Percentiles rank a stretch among this genome's conserved stretches.
phyloP scores from a whole-genome alignment of 1,284 basidiomycete genomes.

The Tetrapyrgos nigripes region DNA sequence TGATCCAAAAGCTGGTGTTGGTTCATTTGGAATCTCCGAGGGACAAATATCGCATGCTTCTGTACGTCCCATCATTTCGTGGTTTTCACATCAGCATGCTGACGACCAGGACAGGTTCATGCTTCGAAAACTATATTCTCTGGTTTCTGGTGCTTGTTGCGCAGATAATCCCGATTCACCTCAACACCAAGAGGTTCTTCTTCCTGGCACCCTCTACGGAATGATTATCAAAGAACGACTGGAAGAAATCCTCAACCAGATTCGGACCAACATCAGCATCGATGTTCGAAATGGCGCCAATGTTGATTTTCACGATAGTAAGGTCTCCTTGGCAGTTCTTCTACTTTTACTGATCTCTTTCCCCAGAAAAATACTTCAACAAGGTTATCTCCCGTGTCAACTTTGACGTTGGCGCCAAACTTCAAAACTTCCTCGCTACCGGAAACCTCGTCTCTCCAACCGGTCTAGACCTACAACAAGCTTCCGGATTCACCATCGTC shows the following conservation, averaged over 20 bases:
- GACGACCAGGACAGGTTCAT: slow-evolving; percentile 74
- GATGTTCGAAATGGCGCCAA: slow-evolving; percentile 81
- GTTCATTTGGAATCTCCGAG: slow-evolving; percentile 91
- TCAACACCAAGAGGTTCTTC: slow-evolving; percentile 97
- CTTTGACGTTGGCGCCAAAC: slow-evolving; percentile 90
- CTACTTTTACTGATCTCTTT: neutral
- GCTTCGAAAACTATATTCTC: slow-evolving; percentile 94
- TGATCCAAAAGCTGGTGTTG: slow-evolving; percentile 88
- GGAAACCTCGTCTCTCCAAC: slow-evolving; percentile 96
- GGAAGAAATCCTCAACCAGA: slow-evolving; percentile 86
- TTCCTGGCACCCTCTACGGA: slow-evolving; percentile 92
- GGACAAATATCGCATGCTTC: slow-evolving; percentile 96
- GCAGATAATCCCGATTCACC: slow-evolving; percentile 99
- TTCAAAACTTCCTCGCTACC: slow-evolving; percentile 96
- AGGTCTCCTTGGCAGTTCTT: slow-evolving; percentile 28
- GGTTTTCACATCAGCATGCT: neutral
- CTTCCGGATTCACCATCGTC: slow-evolving; percentile 97
- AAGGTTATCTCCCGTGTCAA: slow-evolving; percentile 83
- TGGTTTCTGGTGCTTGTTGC: slow-evolving; percentile 91
- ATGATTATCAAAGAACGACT: slow-evolving; percentile 99
- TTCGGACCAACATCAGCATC: slow-evolving; percentile 74
- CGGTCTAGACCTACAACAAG: slow-evolving; percentile 97
- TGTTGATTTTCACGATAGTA: slow-evolving; percentile 89
- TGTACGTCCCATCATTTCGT: slow-evolving; percentile 57
- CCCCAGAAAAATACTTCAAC: slow-evolving; percentile 80